Evolutionary conservation across 2,329 filamentous ascomycete species (phyloP), one percentile per base, ranked within the genome.

Genomic region (Rutstroemia sp.): DNA sequence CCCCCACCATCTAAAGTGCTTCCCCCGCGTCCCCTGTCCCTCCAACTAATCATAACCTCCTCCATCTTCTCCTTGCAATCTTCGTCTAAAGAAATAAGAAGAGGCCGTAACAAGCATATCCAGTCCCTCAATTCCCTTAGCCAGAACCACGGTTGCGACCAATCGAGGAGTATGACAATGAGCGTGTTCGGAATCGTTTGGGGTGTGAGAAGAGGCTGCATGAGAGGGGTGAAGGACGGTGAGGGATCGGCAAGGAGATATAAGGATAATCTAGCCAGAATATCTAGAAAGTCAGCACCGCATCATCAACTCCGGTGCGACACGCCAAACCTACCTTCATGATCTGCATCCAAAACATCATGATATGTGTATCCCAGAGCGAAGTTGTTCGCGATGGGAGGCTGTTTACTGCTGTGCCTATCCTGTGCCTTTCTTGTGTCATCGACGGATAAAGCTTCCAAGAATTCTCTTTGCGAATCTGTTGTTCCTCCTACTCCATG

Each of bases 281-380:
- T 92, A 74, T 96, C 92, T 92, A 58, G 59, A 27, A 25, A 27
- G 48, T 68, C 30, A 70, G 61, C 25, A 54, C 45, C 61, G 34
- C 40, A 46, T 25, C 46, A 34, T 14, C 30, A 10, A 34, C 12
- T 10, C 30, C 9, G 30, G 30, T 34, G 30, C 30, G 30, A 34
- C 10, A 48, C 47, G 38, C 44, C 21, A n/a, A 17, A 67, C 72
- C 58, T 73, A 91, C 89, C 89, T 78, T 96, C 92, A 71, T 95
- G 91, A 69, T 96, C 92, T 56, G 89, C 87, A 72, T 96, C 92
- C 39, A 96, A 78, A 39, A 96, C 90, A 73, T 96, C 90, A 70
- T 95, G 90, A 73, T 96, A 96, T 54, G 92, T 96, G 71, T 96
- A 96, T 51, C 92, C 92, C 58, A 96, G 75, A 10, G 92, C 92